Evolutionary conservation across 2,329 filamentous ascomycete genomes (phyloP), one percentile per base, ranked within the genome.

Genomic region (Phoma sp.): DNA sequence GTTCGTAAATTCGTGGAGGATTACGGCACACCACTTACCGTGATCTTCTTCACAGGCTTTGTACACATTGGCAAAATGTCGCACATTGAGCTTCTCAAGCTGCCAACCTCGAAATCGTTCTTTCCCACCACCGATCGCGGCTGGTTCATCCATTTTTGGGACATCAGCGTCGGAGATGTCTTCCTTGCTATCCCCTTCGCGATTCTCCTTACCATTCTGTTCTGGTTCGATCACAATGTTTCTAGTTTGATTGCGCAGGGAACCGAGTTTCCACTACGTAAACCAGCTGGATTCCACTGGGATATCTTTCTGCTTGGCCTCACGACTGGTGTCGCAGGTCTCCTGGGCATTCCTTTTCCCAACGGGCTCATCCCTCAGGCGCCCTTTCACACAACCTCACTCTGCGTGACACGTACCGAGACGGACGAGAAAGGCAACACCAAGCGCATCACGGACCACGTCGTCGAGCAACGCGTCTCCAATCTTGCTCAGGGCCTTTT

Each of bases 171-270:
- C 5, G 82, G 81, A 0, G 87, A 96, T 52, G 81, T 95, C 6
- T 96, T 96, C 69, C 79, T 92, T 38, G 91, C 92, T 1, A 83
- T 96, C n/a, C 92, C 92, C 0, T 96, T 96, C 76, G 91, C 90
- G 0, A 68, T 96, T 30, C 79, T 96, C 1, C 79, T 96, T 13
- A 96, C 91, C 0, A 86, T 96, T 22, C 77, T 96, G 4, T 96
- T 96, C 71, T 96, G 89, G 78, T 96, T 95, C 71, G 91, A 96
- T 68, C 91, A 96, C 68, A 96, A 95, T 47, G 67, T 85, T 46
- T 83, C 80, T 55, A 82, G 80, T 23, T 75, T 86, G 29, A 83
- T 80, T 8, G 82, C 83, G 0, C 83, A 85, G 68, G 82, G 80
- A 11, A 79, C 78, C 24, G 77, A 83, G 24, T 85, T 82, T 42